Evolutionary conservation across 805 yeast genomes (phyloP), one percentile per base, ranked within the genome.

Genomic region (Metschnikowia picachoensis): DNA sequence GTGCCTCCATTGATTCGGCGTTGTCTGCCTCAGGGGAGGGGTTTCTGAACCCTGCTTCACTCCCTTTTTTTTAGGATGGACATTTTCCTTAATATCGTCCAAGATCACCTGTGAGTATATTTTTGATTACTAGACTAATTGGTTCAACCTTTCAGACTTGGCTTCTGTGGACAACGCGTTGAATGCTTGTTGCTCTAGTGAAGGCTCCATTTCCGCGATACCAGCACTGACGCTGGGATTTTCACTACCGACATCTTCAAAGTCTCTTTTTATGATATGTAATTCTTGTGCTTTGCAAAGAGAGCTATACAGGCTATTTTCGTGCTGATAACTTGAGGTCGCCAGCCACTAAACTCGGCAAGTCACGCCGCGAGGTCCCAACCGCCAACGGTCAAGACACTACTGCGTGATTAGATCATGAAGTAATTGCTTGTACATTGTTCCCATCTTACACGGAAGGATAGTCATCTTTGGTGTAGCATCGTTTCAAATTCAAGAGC

Each of bases 101-200:
- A 95, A 82, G 35, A 92, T 87, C 53, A 92, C 88, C 50, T 83
- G 79, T 1, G 97, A 85, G 65, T 88, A 92, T 2, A 91, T 79
- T 60, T 89, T 91, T 14, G 97, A 87, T 59, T 87, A 84, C 57
- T 86, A 85, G n/a, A 92, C 89, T 51, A 92, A 72, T 32, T 80
- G 82, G 47, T 87, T 78, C 44, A 92, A 68, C 44, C 88, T 76
- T 44, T 77, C 76, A 37, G 89, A 67, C 58, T 88, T 87, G 37
- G 70, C 67, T 34, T 81, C 79, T n/a, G 68, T 68, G 2, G 79
- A 71, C 15, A 78, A 64, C 8, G 64, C 62, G 45, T 80, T 64
- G 56, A 77, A 76, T 49, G 61, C 61, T n/a, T 51, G 36, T 50
- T 72, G 74, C 39, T 68, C 77, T 31, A 61, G 58, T 20, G 50